Base-by-base conservation (phyloP, 306 rosid genomes). In the Cucumis cinereus region DNA sequence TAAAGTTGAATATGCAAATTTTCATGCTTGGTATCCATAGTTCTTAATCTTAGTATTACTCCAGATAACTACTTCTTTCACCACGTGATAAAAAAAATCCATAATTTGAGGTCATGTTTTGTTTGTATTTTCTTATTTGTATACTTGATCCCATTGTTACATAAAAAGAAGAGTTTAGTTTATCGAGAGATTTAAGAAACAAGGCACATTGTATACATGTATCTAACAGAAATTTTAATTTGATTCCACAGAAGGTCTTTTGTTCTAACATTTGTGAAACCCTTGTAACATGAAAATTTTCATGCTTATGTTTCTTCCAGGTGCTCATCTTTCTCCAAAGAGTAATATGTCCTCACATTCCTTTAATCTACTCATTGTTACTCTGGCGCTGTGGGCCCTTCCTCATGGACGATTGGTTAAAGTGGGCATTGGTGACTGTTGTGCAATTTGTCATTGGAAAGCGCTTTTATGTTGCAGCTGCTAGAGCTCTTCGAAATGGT, bases 401-500 rank as follows among this genome's bases (percentile, higher is more conserved):
- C 45, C 87, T 82, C 81, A 89, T 90, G 92, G 90, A 80, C 74
- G 97, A 95, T 81, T 95, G 98, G 99, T 85, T 95, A 90, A 90
- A 95, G 89, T 92, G 98, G 99, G 87, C 84, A 56, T 85, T 95
- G 83, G 96, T 88, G 84, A 95, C 91, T 82, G 62, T 95, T 83
- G 92, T 95, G 77, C 99, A 95, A 76, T 95, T 95, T 84, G 88
- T 78, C 53, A 61, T 95, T 77, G 99, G 99, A 69, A 95, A 89
- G 84, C 98, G 99, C 67, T 95, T 95, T 85, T 95, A 95, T 66
- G 57, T 92, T 55, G 99, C 96, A 62, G 99, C 99, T 77, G 85
- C 83, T 74, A 90, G 99, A 89, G 99, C 99, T 78, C 92, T 95
- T 68, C 89, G 92, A 81, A 95, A 95, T 79, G 96, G 99, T 84